Percentiles rank a stretch among this genome's conserved stretches.
These are phyloP conservation scores for Scutellaria barbata DNA, from an alignment of 257 asterid species.

Conservation along the genomic window DNA sequence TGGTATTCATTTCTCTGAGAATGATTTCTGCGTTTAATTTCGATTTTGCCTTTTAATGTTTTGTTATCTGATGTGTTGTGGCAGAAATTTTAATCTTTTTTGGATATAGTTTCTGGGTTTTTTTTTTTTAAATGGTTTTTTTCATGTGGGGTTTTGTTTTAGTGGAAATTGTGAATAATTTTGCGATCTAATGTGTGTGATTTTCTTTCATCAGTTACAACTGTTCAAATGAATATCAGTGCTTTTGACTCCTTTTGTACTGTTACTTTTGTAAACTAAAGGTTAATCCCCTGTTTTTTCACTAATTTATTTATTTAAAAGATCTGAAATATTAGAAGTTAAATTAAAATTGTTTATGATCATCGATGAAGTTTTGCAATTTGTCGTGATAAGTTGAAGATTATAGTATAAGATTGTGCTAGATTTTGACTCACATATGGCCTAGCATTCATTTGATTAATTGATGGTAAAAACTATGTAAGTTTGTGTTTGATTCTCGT, in stretches of 20 bases:
- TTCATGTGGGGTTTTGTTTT: not conserved
- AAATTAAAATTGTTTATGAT: too few species aligned
- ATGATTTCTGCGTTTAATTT: not conserved
- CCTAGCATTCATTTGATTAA: not conserved
- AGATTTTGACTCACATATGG: not conserved
- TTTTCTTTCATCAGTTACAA: not conserved
- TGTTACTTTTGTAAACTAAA: conserved; percentile 7
- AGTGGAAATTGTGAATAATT: not conserved
- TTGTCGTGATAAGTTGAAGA: not conserved
- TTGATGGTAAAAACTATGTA: not conserved
- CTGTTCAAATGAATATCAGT: not conserved
- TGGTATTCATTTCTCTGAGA: conserved; percentile 41
- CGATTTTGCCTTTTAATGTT: not conserved
- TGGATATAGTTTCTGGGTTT: not conserved
- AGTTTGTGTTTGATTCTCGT: not conserved
- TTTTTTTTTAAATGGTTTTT: not conserved
- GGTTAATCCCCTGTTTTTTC: conserved; percentile 14
- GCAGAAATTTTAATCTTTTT: not conserved
- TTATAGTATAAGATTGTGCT: not conserved
- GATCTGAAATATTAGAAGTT: not conserved
- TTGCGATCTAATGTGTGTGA: not conserved
- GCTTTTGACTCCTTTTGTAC: not conserved
- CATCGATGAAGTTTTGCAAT: too few species aligned
- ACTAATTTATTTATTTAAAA: not conserved
- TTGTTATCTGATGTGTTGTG: not conserved